Evolutionary conservation across 495 filamentous ascomycete species (phyloP), one percentile per base, ranked within the genome.

Genomic region (Penicillium roqueforti): DNA sequence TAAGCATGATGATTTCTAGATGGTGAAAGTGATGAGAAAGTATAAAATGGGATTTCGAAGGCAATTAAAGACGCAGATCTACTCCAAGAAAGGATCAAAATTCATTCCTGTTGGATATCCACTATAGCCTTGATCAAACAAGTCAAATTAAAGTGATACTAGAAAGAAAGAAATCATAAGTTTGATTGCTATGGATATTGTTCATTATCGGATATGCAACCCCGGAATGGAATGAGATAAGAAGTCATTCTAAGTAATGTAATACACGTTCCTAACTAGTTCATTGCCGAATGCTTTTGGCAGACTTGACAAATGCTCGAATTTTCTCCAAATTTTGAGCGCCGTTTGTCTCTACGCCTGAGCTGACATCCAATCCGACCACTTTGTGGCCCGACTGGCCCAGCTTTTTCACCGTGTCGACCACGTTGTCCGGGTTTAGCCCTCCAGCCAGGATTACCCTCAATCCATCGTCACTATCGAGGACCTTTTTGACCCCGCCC

Each of bases 311-410:
- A 70, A 99, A 99, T 10, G 74, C 82, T 56, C 76, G 73, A 52
- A 99, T 97, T 75, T 88, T 95, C 50, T 85, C 82, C 46, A 91
- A 42, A 69, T 87, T 87, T 65, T 99, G 95, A 62, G 75, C 68
- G 8, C 92, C 93, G 58, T 87, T 80, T 22, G 81, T 82, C 74
- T 98, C 93, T 11, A 99, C 90, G 0, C 93, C 93, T 61, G 88
- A 95, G 64, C 91, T 95, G 4, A 96, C 88, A 75, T 99, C 93
- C 34, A 99, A 86, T 2, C 85, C 92, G 34, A 89, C 73, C 3
- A 97, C 82, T 61, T 84, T 78, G 4, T 72, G 69, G 23, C 73
- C 76, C 6, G 77, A 68, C 14, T 76, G 61, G 4, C 83, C 84
- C 29, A 88, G 68, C 23, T 76, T 75, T 6, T 71, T 62, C 1